These are phyloP conservation scores for Telfairia occidentalis DNA, from an alignment of 331 rosid species.

Conservation along the genomic window DNA sequence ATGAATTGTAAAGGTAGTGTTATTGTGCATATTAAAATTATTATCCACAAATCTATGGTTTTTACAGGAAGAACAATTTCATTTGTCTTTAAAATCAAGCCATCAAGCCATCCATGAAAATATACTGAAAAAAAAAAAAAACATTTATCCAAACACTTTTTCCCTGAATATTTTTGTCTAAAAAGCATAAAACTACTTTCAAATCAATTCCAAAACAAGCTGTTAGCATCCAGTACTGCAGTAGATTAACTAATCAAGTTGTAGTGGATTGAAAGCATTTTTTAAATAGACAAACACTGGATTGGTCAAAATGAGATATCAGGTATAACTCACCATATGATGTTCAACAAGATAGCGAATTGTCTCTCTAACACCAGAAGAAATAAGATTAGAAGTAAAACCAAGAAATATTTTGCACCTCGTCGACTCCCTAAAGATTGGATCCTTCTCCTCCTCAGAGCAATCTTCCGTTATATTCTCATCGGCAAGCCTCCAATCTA, in stretches of 20 bases:
- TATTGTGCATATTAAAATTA: not conserved
- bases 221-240: not conserved
- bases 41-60: not conserved
- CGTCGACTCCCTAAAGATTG: constrained; percentile 33
- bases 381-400: constrained; percentile 83
- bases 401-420: constrained; percentile 76
- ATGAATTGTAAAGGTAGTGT: not conserved
- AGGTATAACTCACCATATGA: constrained; percentile 46
- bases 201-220: not conserved
- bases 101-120: not conserved
- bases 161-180: not conserved
- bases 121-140: not conserved
- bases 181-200: not conserved
- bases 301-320: not conserved
- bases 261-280: not conserved
- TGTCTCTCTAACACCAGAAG: constrained; percentile 80
- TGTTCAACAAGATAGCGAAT: constrained; percentile 71
- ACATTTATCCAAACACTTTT: not conserved
- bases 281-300: not conserved
- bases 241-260: not conserved
- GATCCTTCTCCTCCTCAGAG: constrained; percentile 39
- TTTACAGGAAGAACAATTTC: not conserved
- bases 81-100: not conserved
- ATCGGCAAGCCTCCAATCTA: constrained; percentile 81
- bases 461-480: constrained; percentile 48